Base-by-base conservation (phyloP, 331 rosid genomes). In the Pyrus hybrid region DNA sequence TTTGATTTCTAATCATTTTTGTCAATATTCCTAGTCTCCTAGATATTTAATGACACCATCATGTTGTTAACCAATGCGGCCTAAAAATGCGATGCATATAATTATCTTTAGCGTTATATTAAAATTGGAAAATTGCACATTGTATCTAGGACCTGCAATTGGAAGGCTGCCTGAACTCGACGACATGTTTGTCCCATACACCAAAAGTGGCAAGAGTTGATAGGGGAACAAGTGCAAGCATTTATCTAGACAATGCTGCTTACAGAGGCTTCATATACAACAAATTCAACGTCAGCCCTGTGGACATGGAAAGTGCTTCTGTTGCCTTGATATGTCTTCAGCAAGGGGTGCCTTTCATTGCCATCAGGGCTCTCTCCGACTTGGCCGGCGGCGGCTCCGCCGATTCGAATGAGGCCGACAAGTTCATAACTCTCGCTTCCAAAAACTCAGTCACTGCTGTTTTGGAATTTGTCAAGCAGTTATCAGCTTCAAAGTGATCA, bases 281-380 rank as follows among this genome's bases (percentile, higher is more conserved):
- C 3, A 80, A 88, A n/a, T 90, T 90, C 75, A 62, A 79, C 0
- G 73, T 83, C 6, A 82, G 87, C 43, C 86, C 87, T 0, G 85
- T 86, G 2, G 93, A 90, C 76, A 90, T 88, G 93, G 93, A 90
- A 69, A 86, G 84, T 70, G 90, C 91, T 2, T 62, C 90, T 0
- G 87, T 86, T n/a, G 96, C 96, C 5, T 82, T 88, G 10, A 63
- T 88, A 8, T 80, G 88, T 56, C 54, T 63, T 2, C 90, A 90
- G 32, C 90, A 90, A 47, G 80, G 47, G 47, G 47, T 41, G 1
- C 47, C 47, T 3, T 41, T 41, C 47, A 41, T 41, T 41, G 47
- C 4, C 47, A 41, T 88, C 12, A 82, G 96, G 66, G 86, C 88
- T 67, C 74, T 88, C 75, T 88, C 91, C 1, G 87, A 86, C 81